Conservation (phyloP, 495 filamentous ascomycete species). For the Lophium mytilinum region DNA sequence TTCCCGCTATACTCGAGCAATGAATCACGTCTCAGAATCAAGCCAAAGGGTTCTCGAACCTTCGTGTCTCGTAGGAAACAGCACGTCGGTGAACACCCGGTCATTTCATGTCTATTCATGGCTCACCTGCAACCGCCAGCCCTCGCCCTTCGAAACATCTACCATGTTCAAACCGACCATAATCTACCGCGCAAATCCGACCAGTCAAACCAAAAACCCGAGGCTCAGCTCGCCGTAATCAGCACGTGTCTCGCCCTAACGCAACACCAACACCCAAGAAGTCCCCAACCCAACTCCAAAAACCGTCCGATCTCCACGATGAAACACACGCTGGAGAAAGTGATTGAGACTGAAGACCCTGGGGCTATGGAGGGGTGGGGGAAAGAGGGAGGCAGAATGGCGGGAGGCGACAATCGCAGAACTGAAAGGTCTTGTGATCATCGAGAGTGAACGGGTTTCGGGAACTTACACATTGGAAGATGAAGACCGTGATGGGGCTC, state of each 20-base stretch:
- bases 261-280: neutral
- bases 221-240: neutral
- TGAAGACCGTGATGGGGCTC: neutral
- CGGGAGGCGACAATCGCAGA: neutral
- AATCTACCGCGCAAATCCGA: neutral
- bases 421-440: neutral
- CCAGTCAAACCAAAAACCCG: neutral
- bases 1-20: neutral
- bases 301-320: constrained; percentile 52
- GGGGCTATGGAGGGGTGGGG: neutral
- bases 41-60: neutral
- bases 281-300: constrained; percentile 36
- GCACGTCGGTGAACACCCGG: neutral
- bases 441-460: neutral
- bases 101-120: neutral
- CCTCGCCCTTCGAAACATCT: neutral
- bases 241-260: neutral
- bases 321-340: constrained; percentile 30
- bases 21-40: neutral
- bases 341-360: neutral
- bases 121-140: neutral
- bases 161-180: neutral
- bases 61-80: neutral
- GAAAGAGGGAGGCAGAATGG: neutral
- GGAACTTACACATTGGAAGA: neutral